Evolutionary conservation across 2,329 filamentous ascomycete species (phyloP).

Genomic region (Tympanopsis confertula): DNA sequence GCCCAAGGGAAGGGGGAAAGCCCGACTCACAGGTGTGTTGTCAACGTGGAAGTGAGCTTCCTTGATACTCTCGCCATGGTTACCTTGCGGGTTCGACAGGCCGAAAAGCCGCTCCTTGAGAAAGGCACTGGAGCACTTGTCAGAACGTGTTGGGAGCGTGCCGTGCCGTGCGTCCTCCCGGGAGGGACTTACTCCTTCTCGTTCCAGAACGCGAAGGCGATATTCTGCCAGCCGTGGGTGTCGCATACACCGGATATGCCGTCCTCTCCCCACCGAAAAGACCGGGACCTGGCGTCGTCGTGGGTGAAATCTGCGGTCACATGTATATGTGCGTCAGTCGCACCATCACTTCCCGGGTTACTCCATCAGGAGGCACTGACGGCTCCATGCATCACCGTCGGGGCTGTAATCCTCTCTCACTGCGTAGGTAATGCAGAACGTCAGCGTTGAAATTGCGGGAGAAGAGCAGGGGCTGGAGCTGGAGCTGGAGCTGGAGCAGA

Average conservation of each 20-base stretch:
- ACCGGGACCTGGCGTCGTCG: conserved; percentile 76
- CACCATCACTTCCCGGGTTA: conserved; percentile 2
- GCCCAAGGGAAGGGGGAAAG: too few relatives aligned
- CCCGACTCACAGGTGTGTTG: conserved; percentile 60
- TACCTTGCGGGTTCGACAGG: conserved; percentile 89
- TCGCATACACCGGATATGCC: conserved; percentile 91
- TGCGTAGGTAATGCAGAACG: conserved; percentile 81
- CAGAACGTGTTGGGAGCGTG: conserved; percentile 17
- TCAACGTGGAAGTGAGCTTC: conserved; percentile 94
- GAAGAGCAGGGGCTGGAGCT: conserved; percentile 2
- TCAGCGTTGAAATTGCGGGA: conserved; percentile 43
- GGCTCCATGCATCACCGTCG: conserved; percentile 26
- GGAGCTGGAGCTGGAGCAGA: conserved; percentile 3
- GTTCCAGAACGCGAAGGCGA: conserved; percentile 96
- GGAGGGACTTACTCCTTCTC: conserved; percentile 65
- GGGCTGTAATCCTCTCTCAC: conserved; percentile 97
- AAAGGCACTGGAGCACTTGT: conserved; percentile 54
- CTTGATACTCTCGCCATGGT: conserved; percentile 94
- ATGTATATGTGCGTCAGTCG: conserved; percentile 4
- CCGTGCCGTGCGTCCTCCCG: background rate
- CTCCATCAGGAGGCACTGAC: conserved; percentile 4
- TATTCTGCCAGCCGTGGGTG: conserved; percentile 80
- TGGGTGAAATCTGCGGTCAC: conserved; percentile 68
- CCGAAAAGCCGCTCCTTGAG: conserved; percentile 93
- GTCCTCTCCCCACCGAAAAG: conserved; percentile 93